These are phyloP conservation scores for Ceratobasidium sp. DNA, from an alignment of 1,284 basidiomycete species.

Conservation along the genomic window DNA sequence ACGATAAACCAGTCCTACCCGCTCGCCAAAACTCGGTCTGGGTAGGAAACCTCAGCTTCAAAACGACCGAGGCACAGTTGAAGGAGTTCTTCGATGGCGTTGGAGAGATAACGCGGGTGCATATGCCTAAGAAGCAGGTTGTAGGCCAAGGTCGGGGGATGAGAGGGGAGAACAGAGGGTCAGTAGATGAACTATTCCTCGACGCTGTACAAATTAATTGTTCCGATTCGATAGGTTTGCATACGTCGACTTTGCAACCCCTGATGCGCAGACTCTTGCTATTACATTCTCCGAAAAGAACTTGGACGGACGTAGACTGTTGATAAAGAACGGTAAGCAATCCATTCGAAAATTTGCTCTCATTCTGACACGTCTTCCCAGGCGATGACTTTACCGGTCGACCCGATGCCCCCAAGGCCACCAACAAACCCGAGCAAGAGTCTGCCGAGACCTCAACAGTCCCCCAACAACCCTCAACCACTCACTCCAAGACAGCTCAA, in stretches of 20 bases:
- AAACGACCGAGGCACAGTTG: constrained; percentile 82
- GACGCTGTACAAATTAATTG: not conserved
- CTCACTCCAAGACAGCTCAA: constrained; percentile 80
- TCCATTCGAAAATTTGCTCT: not conserved
- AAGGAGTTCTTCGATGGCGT: constrained; percentile 79
- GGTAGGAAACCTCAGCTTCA: constrained; percentile 96
- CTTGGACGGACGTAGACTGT: constrained; percentile 85
- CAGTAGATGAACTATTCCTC: constrained; percentile 37
- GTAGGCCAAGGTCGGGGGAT: constrained; percentile 52
- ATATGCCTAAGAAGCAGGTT: constrained; percentile 75
- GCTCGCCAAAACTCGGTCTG: constrained; percentile 88
- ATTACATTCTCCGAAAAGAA: constrained; percentile 85
- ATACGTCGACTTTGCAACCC: constrained; percentile 91
- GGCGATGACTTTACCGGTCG: constrained; percentile 80
- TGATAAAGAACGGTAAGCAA: constrained; percentile 90
- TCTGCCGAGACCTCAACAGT: constrained; percentile 52
- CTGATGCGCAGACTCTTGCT: constrained; percentile 79
- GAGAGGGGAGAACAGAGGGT: constrained; percentile 73
- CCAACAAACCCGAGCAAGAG: constrained; percentile 56
- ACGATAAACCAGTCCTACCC: constrained; percentile 52
- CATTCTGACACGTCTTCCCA: constrained; percentile 54
- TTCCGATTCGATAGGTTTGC: constrained; percentile 77
- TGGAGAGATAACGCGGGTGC: constrained; percentile 73
- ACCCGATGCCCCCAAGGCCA: constrained; percentile 58
- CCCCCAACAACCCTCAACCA: constrained; percentile 54